Evolutionary conservation across 2,329 filamentous ascomycete genomes (phyloP).

Genomic region (Neofusicoccum cordaticola): DNA sequence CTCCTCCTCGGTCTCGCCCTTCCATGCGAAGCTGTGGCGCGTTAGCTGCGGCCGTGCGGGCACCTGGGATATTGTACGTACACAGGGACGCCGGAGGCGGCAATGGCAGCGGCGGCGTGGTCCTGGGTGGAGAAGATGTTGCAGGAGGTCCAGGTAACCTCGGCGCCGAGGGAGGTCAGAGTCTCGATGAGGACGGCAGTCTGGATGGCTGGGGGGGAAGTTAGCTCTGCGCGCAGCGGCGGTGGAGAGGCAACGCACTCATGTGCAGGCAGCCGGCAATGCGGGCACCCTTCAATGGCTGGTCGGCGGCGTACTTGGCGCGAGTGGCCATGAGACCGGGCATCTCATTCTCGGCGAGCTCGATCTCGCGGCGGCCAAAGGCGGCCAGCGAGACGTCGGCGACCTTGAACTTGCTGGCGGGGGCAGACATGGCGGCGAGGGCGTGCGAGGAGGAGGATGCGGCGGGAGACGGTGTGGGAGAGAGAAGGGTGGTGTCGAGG

Average conservation of each 20-base stretch:
- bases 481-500: slow-evolving; percentile 14
- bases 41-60: not conserved
- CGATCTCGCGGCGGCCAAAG: slow-evolving; percentile 98
- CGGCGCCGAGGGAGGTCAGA: slow-evolving; percentile 86
- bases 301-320: slow-evolving; percentile 83
- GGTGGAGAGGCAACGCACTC: slow-evolving; percentile 57
- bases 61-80: slow-evolving; percentile 53
- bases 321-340: slow-evolving; percentile 96
- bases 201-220: slow-evolving; percentile 69
- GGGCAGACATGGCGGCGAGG: slow-evolving; percentile 58
- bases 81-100: slow-evolving; percentile 87
- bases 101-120: slow-evolving; percentile 96
- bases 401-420: slow-evolving; percentile 95
- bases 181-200: slow-evolving; percentile 99
- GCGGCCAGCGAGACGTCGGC: slow-evolving; percentile 94
- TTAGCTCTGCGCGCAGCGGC: slow-evolving; percentile 20
- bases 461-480: slow-evolving; percentile 20
- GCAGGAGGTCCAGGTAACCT: slow-evolving; percentile 98
- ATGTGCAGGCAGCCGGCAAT: slow-evolving; percentile 99
- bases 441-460: slow-evolving; percentile 14
- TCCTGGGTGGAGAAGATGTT: slow-evolving; percentile 99
- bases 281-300: slow-evolving; percentile 89
- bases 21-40: slow-evolving; percentile 61
- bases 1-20: slow-evolving; percentile 98
- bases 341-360: slow-evolving; percentile 90